phyloP scores from a whole-genome alignment of 805 yeast genomes.

The Scheffersomyces ergatensis region DNA sequence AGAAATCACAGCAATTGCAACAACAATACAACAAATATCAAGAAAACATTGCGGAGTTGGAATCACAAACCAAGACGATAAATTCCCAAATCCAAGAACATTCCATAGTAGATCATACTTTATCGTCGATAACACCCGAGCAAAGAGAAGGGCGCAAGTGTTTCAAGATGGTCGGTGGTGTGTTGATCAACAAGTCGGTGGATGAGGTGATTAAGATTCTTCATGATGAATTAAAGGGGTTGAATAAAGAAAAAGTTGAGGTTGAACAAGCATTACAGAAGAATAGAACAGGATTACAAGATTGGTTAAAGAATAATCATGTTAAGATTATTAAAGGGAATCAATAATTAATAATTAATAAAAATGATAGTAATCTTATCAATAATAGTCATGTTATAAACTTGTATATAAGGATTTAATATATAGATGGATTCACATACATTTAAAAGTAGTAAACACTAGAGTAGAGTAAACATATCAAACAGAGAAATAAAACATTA shows the following conservation, averaged over 20 bases:
- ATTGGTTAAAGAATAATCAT: conserved; percentile 40
- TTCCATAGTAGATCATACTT: conserved; percentile 38
- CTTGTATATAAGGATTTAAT: no score
- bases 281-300: conserved; percentile 31
- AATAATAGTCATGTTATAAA: no score
- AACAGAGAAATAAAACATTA: no score
- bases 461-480: no score
- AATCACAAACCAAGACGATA: conserved; percentile 33
- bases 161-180: conserved; percentile 93
- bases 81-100: conserved; percentile 40
- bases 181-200: conserved; percentile 77
- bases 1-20: conserved; percentile 41
- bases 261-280: conserved; percentile 24
- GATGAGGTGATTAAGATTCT: conserved; percentile 56
- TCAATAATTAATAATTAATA: no score
- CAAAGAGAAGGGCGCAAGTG: conserved; percentile 62
- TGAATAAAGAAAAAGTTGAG: conserved; percentile 18
- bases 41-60: conserved; percentile 36
- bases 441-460: no score
- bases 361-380: no score
- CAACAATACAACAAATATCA: conserved; percentile 39
- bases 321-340: conserved; percentile 34
- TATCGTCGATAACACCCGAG: conserved; percentile 31
- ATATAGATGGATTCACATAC: no score
- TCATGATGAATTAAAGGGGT: conserved; percentile 18